A percentile compares a stretch with the other conserved stretches of the same genome.
Conservation (phyloP, 2,329 filamentous ascomycete genomes). For the Beauveria rudraprayagi region DNA sequence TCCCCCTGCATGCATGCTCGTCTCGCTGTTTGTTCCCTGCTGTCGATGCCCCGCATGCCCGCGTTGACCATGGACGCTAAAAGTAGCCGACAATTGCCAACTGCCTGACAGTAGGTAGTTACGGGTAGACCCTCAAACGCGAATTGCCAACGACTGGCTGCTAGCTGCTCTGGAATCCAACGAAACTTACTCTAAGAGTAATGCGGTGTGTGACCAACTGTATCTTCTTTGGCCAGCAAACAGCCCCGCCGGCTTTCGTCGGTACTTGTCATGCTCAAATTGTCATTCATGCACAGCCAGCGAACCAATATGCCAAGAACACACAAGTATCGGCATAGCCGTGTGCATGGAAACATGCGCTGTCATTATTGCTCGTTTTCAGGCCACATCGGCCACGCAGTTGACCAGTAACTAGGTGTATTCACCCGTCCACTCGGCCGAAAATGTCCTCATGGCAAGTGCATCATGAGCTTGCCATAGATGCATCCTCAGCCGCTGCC, state of each 20-base stretch:
- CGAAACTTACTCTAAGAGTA: neutral
- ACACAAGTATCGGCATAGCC: neutral
- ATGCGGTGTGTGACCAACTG: neutral
- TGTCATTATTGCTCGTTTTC: neutral
- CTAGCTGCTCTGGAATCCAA: too few species aligned
- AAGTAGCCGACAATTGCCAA: neutral
- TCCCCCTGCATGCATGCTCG: too few species aligned
- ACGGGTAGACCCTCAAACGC: too few species aligned
- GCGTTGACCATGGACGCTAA: neutral
- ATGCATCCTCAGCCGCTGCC: constrained; percentile 31
- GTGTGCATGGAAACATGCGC: neutral
- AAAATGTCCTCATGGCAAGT: too few species aligned
- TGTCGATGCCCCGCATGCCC: neutral
- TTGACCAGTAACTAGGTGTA: neutral
- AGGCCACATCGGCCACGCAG: neutral
- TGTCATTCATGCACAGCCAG: neutral
- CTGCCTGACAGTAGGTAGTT: too few species aligned
- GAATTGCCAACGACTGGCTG: neutral
- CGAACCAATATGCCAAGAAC: neutral
- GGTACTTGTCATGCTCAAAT: neutral
- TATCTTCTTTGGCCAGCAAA: constrained; percentile 4
- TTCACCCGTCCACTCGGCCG: neutral
- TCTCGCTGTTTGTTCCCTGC: neutral
- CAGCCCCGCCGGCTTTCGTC: neutral
- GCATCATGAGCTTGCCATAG: constrained; percentile 12